Conservation (phyloP, 768 basidiomycete genomes). For the Mycena indigotica region DNA sequence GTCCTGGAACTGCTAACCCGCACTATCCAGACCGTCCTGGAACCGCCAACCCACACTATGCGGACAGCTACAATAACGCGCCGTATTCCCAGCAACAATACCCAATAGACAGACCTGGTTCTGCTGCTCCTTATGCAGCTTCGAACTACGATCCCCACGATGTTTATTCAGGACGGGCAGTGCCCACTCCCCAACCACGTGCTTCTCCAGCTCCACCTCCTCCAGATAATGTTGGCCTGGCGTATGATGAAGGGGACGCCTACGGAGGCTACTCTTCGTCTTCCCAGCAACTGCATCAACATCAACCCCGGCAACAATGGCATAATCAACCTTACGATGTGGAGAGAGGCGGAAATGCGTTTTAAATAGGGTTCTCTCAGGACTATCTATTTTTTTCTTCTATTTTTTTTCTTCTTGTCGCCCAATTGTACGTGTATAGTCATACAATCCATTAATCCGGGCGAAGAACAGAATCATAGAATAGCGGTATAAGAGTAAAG, state of each 20-base stretch:
- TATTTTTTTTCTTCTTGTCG: conserved; percentile 21
- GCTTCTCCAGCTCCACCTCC: conserved; percentile 26
- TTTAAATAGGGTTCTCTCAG: neutral
- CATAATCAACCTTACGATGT: conserved; percentile 19
- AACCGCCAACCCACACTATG: neutral
- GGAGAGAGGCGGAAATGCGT: conserved; percentile 21
- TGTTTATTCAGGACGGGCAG: conserved; percentile 55
- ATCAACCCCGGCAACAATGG: conserved; percentile 10
- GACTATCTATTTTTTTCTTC: neutral
- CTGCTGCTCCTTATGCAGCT: conserved; percentile 15
- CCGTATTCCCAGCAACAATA: conserved; percentile 33
- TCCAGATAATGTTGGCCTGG: conserved; percentile 28
- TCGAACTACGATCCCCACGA: conserved; percentile 53
- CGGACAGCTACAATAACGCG: neutral
- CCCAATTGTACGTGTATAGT: conserved; percentile 10
- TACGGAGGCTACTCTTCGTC: conserved; percentile 31
- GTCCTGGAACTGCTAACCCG: neutral
- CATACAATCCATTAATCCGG: conserved; percentile 23
- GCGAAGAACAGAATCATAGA: conserved; percentile 17
- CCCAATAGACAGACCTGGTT: conserved; percentile 37
- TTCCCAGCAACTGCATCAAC: conserved; percentile 16
- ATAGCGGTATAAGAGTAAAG: conserved; percentile 17
- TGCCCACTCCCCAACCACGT: conserved; percentile 31
- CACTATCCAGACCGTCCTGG: conserved; percentile 13
- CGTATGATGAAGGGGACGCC: conserved; percentile 44